Evolutionary conservation across 805 yeast species (phyloP).

Genomic region (Candida sonorensis): DNA sequence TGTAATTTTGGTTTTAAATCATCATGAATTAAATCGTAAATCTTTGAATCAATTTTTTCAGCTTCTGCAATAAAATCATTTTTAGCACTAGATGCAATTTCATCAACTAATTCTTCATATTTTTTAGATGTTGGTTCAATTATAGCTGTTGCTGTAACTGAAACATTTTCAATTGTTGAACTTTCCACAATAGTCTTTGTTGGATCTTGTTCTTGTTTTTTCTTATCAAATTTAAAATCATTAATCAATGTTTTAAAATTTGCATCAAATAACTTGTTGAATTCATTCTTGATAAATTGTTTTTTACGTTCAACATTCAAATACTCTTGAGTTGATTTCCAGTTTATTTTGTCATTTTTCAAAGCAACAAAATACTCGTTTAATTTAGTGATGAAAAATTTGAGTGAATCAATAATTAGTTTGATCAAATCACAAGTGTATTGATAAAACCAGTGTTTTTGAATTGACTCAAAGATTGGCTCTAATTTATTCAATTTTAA

Average conservation of each 20-base stretch:
- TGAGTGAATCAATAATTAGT: slow-evolving; percentile 4
- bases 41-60: no score
- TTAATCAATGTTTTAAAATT: slow-evolving; percentile 23
- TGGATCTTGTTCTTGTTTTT: slow-evolving; percentile 1
- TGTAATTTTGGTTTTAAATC: slow-evolving; percentile 29
- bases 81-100: slow-evolving; percentile 32
- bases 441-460: slow-evolving; percentile 8
- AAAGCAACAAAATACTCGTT: no score
- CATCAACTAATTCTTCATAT: slow-evolving; percentile 26
- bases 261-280: slow-evolving; percentile 23
- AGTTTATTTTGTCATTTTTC: slow-evolving; percentile 14
- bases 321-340: slow-evolving; percentile 21
- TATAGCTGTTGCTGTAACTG: slow-evolving; percentile 8
- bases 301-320: slow-evolving; percentile 24
- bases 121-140: slow-evolving; percentile 18
- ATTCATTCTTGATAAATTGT: slow-evolving; percentile 25
- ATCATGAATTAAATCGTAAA: slow-evolving; percentile 25
- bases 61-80: slow-evolving; percentile 34
- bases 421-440: slow-evolving; percentile 4
- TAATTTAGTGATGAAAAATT: slow-evolving; percentile 7
- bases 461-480: slow-evolving; percentile 11
- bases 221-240: slow-evolving; percentile 13
- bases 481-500: slow-evolving; percentile 15
- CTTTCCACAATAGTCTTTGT: slow-evolving; percentile 3
- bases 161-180: slow-evolving; percentile 3